Percentiles rank a stretch among this genome's conserved stretches.
Conservation (phyloP, 225 moss, liverwort and hornwort genomes). For the Lunularia cruciata region DNA sequence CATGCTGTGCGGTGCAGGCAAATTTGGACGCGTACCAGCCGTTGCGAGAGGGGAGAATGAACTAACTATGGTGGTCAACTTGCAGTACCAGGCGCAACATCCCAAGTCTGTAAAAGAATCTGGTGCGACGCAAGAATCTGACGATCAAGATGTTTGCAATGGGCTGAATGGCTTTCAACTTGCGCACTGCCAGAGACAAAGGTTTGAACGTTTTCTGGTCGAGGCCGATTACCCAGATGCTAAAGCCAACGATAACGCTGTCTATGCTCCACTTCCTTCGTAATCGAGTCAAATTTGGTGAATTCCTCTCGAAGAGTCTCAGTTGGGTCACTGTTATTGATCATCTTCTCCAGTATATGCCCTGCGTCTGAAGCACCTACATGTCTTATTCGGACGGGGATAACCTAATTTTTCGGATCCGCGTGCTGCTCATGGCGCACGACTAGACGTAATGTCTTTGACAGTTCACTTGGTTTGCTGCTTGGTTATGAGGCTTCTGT, state of each 20-base stretch:
- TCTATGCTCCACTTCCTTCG: not conserved
- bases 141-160: not conserved
- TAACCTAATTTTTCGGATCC: not conserved
- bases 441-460: not conserved
- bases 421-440: not conserved
- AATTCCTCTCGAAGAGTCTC: not conserved
- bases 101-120: not conserved
- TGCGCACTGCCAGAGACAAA: slow-evolving; percentile 5
- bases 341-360: not conserved
- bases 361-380: not conserved
- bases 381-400: not conserved
- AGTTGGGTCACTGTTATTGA: not conserved
- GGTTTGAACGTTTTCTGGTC: not conserved
- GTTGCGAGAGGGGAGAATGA: not conserved
- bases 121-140: not conserved
- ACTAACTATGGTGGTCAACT: not conserved
- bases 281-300: not conserved
- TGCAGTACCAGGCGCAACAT: slow-evolving; percentile 5
- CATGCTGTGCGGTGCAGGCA: not conserved
- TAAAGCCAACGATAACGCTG: not conserved
- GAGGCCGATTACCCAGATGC: slow-evolving; percentile 2
- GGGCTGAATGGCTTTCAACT: not conserved
- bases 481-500: not conserved
- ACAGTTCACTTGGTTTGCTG: not conserved
- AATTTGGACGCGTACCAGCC: not conserved